Evolutionary conservation across 495 filamentous ascomycete species (phyloP).

Genomic region (Lophiotrema nucula): DNA sequence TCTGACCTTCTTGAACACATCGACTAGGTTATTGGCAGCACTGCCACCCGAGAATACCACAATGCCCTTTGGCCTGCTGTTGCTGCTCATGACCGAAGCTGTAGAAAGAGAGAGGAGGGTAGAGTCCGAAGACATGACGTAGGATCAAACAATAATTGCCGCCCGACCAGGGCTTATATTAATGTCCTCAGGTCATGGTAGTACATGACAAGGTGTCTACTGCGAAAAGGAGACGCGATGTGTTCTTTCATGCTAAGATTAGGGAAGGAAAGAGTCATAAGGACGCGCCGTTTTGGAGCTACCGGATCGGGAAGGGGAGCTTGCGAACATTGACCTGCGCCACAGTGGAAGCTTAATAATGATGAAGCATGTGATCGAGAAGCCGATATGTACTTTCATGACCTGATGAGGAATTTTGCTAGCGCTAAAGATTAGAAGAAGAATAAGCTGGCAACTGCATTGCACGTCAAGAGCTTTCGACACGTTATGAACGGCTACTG

Average conservation of each 20-base stretch:
- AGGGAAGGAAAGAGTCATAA: constrained; percentile 17
- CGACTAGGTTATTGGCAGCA: constrained; percentile 89
- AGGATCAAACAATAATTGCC: background rate
- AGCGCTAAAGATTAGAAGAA: too few species aligned
- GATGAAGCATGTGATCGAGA: too few species aligned
- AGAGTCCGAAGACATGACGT: background rate
- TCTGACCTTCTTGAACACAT: constrained; percentile 78
- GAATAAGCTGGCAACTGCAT: too few species aligned
- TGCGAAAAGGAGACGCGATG: background rate
- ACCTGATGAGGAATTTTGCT: too few species aligned
- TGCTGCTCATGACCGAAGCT: constrained; percentile 7
- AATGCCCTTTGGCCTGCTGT: constrained; percentile 52
- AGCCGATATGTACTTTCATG: too few species aligned
- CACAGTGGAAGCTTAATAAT: too few species aligned
- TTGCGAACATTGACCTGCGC: too few species aligned
- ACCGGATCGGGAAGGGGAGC: constrained; percentile 20
- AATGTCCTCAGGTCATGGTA: background rate
- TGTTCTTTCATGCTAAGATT: background rate
- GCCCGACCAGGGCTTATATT: background rate
- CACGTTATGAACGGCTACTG: too few species aligned
- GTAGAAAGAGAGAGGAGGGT: background rate
- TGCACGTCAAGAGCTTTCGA: too few species aligned
- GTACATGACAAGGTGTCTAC: constrained; percentile 8
- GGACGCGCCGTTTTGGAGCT: constrained; percentile 3
- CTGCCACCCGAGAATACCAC: constrained; percentile 87